Evolutionary conservation across 768 basidiomycete genomes (phyloP), one percentile per base, ranked within the genome.

Genomic region (Fomitopsis serialis): DNA sequence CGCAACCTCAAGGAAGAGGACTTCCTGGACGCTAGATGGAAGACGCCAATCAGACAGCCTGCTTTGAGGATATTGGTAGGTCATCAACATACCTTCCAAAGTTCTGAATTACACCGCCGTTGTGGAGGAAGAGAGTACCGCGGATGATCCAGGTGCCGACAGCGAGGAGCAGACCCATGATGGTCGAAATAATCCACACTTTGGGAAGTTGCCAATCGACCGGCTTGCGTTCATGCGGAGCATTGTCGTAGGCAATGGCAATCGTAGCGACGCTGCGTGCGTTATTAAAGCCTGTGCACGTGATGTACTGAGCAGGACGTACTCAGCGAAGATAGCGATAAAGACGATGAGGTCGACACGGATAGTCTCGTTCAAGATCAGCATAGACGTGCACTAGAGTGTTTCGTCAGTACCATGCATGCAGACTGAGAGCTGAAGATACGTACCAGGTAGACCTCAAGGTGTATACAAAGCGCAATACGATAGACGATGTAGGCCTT

Each of bases 191-290:
- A 53, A 76, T 67, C 76, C 75, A 76, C 8, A 77, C 72, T 61
- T 74, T 77, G 17, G 76, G 73, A n/a, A 78, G 60, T 60, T 78
- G 75, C 76, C 76, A 78, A 53, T 78, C 76, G 19, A 78, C 77
- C 1, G 76, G 76, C 43, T 66, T 55, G 24, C 66, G 61, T 11
- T 66, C 65, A 55, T 66, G 70, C 1, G 73, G 72, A 1, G 73
- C 74, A 48, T 70, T 64, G 57, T 77, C 76, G 53, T 76, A 78
- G 2, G 77, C 77, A 50, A 78, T 75, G 21, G 77, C 77, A 48
- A 78, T 75, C 6, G 76, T 78, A 10, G 74, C 76, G n/a, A 78
- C 67, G 60, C 48, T 49, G 35, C 7, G 21, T 7, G 11, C 21
- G 12, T 2, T 8, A 34, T 47, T 2, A 47, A 10, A 8, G 32